Conservation (phyloP, 805 yeast genomes). For the Kuraishia hungarica region DNA sequence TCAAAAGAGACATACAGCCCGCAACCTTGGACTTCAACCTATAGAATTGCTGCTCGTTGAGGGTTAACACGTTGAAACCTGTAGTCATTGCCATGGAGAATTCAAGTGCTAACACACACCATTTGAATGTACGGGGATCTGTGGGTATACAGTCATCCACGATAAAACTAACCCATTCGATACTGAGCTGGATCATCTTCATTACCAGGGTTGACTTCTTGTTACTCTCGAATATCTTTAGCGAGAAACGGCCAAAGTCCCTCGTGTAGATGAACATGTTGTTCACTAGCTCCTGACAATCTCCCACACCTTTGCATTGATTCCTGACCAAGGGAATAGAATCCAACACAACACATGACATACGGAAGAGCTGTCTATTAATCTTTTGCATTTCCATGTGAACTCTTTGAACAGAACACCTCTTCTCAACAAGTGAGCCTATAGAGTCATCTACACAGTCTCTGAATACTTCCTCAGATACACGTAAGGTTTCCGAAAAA, state of each 20-base stretch:
- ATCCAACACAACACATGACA: constrained; percentile 57
- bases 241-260: constrained; percentile 71
- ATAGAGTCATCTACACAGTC: constrained; percentile 49
- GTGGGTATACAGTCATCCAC: constrained; percentile 94
- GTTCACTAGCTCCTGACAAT: constrained; percentile 69
- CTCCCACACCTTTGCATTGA: constrained; percentile 50
- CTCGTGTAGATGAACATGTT: constrained; percentile 68
- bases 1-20: constrained; percentile 85
- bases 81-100: constrained; percentile 92
- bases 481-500: constrained; percentile 39
- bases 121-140: constrained; percentile 82
- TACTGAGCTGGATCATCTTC: constrained; percentile 64
- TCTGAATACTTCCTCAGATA: constrained; percentile 47
- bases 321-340: constrained; percentile 43
- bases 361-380: constrained; percentile 57
- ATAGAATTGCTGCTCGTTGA: constrained; percentile 70
- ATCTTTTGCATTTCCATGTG: constrained; percentile 64
- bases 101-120: constrained; percentile 95
- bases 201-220: constrained; percentile 62
- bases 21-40: constrained; percentile 76
- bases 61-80: constrained; percentile 78
- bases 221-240: constrained; percentile 53
- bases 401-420: constrained; percentile 66
- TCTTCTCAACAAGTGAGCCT: constrained; percentile 44
- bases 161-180: constrained; percentile 88